Base-by-base conservation (phyloP, 78 protist species). In the Chrysochromulina parva region DNA sequence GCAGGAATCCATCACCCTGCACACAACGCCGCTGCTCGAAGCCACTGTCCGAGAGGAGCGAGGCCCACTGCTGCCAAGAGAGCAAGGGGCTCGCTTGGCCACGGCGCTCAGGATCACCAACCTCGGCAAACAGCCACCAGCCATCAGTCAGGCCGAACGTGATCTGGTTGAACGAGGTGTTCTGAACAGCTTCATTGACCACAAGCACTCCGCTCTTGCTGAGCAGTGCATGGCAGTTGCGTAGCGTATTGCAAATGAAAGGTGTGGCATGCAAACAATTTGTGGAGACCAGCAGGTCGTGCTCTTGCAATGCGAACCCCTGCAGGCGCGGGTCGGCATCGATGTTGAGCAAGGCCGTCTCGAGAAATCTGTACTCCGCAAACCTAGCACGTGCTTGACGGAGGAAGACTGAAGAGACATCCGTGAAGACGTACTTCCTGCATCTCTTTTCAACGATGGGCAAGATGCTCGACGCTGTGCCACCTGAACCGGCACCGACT, bases 101-200 rank as follows among this genome's bases (percentile, higher is more conserved):
- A 1, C 1, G 1, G 50, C 78, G 78, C 50, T 69, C 78, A 9
- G 78, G 78, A 50, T 69, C 78, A 11, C 53, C 16, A 28, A 16
- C 50, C 14, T 62, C 24, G 24, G 26, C 4, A 38, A 69, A 69
- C 14, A 69, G 14, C 78, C 78, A 69, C 78, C 78, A 69, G n/a
- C 78, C 78, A 11, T 69, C 78, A 6, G 78, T 69, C 78, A 69
- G 6, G 78, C 78, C 78, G 48, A 69, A 69, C 19, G 78, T 69
- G 26, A 16, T 28, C 50, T 69, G 78, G 14, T n/a, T 28, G 48
- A 16, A 69, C 1, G n/a, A 4, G 14, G n/a, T 24, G 50, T 28
- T 69, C 50, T 11, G 3, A 24, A 69, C 11, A 5, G 78, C 78
- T n/a, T 69, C 78, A 38, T 69, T 69, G 7, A 69, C 78, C 3